phyloP scores from a whole-genome alignment of 73 alveolate species.

The Strombidium stylifer region DNA sequence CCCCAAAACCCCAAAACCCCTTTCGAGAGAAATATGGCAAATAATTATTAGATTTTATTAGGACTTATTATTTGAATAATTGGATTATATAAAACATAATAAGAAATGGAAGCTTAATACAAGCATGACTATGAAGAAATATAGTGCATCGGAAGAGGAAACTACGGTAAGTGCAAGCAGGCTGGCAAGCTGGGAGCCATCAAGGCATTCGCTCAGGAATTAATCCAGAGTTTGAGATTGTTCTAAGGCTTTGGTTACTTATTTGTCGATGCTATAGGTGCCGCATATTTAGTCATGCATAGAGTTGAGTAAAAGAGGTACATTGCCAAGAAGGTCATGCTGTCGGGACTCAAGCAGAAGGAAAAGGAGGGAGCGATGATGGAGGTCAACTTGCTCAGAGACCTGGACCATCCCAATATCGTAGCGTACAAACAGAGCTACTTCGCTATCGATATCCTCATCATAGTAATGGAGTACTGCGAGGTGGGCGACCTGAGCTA shows the following conservation, averaged over 20 bases:
- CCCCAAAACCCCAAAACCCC: too few relatives aligned
- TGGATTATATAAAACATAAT: neutral
- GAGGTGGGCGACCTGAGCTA: constrained; percentile 77
- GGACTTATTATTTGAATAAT: too few relatives aligned
- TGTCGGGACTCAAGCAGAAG: constrained; percentile 59
- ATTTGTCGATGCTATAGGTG: constrained; percentile 42
- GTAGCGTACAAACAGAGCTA: constrained; percentile 88
- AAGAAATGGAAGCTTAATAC: constrained; percentile 30
- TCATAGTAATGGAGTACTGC: constrained; percentile 90
- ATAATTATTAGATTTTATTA: too few relatives aligned
- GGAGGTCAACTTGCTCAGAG: constrained; percentile 73
- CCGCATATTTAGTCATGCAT: constrained; percentile 62
- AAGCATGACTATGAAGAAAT: constrained; percentile 52
- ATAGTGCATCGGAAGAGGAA: constrained; percentile 70
- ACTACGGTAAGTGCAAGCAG: constrained; percentile 49
- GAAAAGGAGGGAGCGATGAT: constrained; percentile 68
- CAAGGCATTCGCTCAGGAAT: neutral
- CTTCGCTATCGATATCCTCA: constrained; percentile 70
- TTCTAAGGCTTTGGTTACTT: too few relatives aligned
- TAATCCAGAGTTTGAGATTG: too few relatives aligned
- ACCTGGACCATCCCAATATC: constrained; percentile 86
- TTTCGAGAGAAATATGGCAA: too few relatives aligned
- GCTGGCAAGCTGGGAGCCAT: neutral
- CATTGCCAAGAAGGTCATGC: constrained; percentile 68
- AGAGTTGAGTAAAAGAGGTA: constrained; percentile 31